Evolutionary conservation across 352 stramenopile species (phyloP), one percentile per base, ranked within the genome.

Genomic region (Phytophthora tentaculata): DNA sequence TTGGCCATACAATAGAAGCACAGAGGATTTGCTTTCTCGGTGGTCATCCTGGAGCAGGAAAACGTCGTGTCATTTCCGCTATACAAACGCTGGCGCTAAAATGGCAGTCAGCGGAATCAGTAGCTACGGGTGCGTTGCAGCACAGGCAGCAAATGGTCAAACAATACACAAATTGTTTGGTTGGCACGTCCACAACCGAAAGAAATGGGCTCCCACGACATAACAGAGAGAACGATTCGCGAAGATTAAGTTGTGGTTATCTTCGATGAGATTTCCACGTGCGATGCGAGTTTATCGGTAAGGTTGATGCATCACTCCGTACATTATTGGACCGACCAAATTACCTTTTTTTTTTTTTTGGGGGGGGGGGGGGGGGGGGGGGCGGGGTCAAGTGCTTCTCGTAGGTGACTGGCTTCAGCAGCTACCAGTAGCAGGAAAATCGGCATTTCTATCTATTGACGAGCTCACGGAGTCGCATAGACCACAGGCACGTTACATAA

Each of bases 381-480:
- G n/a, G n/a, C n/a, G n/a, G n/a, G n/a, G n/a, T n/a, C 59, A 77
- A 24, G n/a, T 73, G 3, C 51, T 71, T 7, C 56, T 74, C 1
- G 70, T 64, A 9, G 70, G 70, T 3, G 29, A 37, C 9, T 37
- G 29, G 29, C 9, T 37, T 2, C 29, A 37, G 9, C 29, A 9
- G 9, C 29, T 37, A 37, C 29, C 29, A 14, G 29, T 37, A 14
- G 29, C 29, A 14, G 29, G 29, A 2, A 5, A 37, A 13, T 9
- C 29, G 9, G 29, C 29, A 14, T 37, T 37, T 37, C 9, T 37
- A 9, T 37, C 29, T 37, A 1, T 9, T 13, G 29, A 37, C 13
- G 5, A 47, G 61, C 1, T n/a, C 3, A 1, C 8, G 26, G 26
- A 32, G 8, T 32, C 26, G 8, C 26, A 8, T 3, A 8, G 4